phyloP scores from a whole-genome alignment of 345 rosid species.

The Leavenworthia alabamica region DNA sequence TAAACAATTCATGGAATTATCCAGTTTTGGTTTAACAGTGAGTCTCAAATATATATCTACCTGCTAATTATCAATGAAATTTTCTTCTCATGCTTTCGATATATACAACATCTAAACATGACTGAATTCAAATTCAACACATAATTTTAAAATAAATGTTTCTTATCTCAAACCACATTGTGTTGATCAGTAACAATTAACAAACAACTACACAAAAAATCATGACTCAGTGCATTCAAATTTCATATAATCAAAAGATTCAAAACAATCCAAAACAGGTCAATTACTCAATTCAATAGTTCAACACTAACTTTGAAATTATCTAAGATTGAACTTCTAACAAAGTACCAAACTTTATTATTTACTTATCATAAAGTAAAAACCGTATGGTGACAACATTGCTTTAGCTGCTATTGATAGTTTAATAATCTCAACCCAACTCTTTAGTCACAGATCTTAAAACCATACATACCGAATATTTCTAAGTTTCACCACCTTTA shows the following conservation, averaged over 20 bases:
- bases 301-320: conserved; percentile 1
- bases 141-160: background rate
- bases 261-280: background rate
- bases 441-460: conserved; percentile 4
- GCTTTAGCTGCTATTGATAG: background rate
- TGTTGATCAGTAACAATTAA: background rate
- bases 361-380: conserved; percentile 4
- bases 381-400: background rate
- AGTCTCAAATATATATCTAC: background rate
- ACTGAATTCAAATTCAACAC: background rate
- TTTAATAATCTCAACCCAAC: conserved; percentile 2
- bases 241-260: background rate
- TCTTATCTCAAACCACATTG: background rate
- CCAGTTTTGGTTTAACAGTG: background rate
- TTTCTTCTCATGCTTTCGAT: background rate
- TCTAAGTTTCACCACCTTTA: background rate
- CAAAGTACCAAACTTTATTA: background rate
- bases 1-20: background rate
- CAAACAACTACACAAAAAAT: background rate
- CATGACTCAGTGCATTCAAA: background rate
- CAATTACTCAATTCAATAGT: background rate
- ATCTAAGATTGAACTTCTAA: background rate
- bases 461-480: background rate
- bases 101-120: background rate
- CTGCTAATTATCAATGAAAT: background rate